Base-by-base conservation (phyloP, 192 early-diverging fungal genomes). In the Coemansia sp. region DNA sequence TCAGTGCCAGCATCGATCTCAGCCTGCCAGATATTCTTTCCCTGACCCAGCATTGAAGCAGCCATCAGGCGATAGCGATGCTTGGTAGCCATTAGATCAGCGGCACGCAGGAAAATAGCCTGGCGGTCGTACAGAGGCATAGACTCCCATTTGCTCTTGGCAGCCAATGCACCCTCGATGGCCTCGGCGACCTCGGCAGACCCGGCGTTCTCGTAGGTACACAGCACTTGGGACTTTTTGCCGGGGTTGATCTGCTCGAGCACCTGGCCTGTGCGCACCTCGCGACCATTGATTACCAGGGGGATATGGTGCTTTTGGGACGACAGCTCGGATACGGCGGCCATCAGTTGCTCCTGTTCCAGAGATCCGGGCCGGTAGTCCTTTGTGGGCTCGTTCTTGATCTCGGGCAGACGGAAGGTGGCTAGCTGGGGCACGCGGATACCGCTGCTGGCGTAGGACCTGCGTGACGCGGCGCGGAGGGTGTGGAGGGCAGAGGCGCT, bases 1-100 rank as follows among this genome's bases (percentile, higher is more conserved):
- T 98, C 95, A 17, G 93, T 91, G 15, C 90, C 93, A n/a, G 94
- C 84, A 67, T 98, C 95, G 56, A 98, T 98, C 78, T 98, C 95
- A 5, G 95, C 95, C 81, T 98, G 94, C 92, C 94, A 98, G 43
- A 83, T 87, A 68, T 96, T 98, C 81, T 98, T 98, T 22, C 91
- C 91, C 76, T 98, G 95, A 32, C 95, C 95, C 32, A 98, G 78
- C 94, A 98, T 96, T 48, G 95, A 92, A 28, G 93, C 90, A 13
- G 95, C 95, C 83, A 95, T 80, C 36, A 90, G 60, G 74, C 89
- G 83, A 55, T 89, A 92, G 63, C 92, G 83, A 80, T 98, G 93
- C 77, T 98, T 98, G 60, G 66, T 76, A 17, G 90, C 49, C 8
- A 93, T 65, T 41, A 98, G 74, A 68, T 98, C 95, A 48, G 95